Evolutionary conservation across 768 basidiomycete species (phyloP).

Genomic region (Agaricus sinodeliciosus): DNA sequence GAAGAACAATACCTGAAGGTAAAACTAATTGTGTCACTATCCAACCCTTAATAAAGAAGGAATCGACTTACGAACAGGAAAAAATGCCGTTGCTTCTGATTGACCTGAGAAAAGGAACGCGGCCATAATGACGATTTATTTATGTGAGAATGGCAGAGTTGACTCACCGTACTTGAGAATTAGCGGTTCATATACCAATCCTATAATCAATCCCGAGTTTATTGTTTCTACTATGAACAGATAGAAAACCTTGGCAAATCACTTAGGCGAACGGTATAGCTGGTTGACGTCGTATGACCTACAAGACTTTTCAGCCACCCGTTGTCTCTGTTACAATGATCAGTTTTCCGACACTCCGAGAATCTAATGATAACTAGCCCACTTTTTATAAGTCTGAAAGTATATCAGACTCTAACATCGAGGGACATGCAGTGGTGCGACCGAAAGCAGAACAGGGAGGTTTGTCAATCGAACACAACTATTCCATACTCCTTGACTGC

Average conservation of each 20-base stretch:
- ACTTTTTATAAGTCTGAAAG: constrained; percentile 29
- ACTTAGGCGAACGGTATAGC: neutral
- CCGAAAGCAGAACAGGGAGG: neutral
- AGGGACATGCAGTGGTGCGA: neutral
- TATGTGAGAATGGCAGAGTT: neutral
- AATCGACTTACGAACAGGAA: constrained; percentile 21
- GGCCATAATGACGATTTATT: neutral
- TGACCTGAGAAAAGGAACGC: constrained; percentile 8
- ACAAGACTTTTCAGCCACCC: constrained; percentile 28
- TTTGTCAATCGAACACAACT: neutral
- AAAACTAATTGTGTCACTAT: too few relatives aligned
- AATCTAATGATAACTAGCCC: neutral
- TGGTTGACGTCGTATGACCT: neutral
- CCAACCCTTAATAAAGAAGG: too few relatives aligned
- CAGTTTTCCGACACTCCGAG: too few relatives aligned
- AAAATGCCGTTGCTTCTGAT: constrained; percentile 17
- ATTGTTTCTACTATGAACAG: constrained; percentile 28
- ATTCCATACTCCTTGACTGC: neutral
- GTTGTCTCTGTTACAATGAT: constrained; percentile 19
- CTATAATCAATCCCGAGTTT: constrained; percentile 30
- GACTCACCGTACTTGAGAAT: constrained; percentile 28
- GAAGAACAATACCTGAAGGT: too few relatives aligned
- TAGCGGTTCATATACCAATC: constrained; percentile 32
- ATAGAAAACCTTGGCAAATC: constrained; percentile 21
- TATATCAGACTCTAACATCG: constrained; percentile 24